Percentiles rank a stretch among this genome's conserved stretches.
Conservation (phyloP, 202 grass and related monocot genomes). For the Schoenoplectus triqueter region DNA sequence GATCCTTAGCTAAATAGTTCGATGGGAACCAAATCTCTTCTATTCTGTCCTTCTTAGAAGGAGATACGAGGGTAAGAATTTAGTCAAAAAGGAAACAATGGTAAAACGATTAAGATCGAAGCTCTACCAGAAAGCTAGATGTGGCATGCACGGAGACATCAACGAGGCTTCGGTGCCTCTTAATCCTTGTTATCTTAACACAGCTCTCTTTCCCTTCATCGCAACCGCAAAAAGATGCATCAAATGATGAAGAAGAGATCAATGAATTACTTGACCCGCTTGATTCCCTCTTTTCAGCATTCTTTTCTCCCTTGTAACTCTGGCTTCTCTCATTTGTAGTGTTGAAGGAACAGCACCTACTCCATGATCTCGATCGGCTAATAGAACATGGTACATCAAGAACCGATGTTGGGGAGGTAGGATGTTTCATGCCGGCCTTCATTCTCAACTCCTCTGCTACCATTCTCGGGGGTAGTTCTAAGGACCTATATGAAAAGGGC, state of each 20-base stretch:
- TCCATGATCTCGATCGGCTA: not conserved
- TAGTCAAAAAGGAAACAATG: not conserved
- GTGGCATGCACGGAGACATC: constrained; percentile 15
- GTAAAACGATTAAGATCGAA: not conserved
- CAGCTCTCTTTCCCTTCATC: not conserved
- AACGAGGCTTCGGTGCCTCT: constrained; percentile 36
- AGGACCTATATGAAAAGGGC: not conserved
- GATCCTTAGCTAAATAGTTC: not conserved
- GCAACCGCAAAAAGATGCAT: not conserved
- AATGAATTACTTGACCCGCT: not conserved
- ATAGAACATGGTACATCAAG: not conserved
- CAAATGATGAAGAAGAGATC: constrained; percentile 17
- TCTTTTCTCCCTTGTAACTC: not conserved
- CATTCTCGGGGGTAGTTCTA: constrained; percentile 44
- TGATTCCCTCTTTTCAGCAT: constrained; percentile 3
- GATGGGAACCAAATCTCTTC: not conserved
- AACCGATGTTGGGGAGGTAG: constrained; percentile 19
- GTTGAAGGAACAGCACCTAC: constrained; percentile 10
- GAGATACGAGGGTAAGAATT: not conserved
- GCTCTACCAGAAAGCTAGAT: constrained; percentile 34
- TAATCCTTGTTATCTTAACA: constrained; percentile 45
- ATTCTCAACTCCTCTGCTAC: constrained; percentile 27
- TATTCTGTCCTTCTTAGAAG: not conserved
- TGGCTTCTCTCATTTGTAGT: not conserved
- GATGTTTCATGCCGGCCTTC: not conserved